Base-by-base conservation (phyloP, 371 early-diverging fungal species). In the Funneliformis caledonium region DNA sequence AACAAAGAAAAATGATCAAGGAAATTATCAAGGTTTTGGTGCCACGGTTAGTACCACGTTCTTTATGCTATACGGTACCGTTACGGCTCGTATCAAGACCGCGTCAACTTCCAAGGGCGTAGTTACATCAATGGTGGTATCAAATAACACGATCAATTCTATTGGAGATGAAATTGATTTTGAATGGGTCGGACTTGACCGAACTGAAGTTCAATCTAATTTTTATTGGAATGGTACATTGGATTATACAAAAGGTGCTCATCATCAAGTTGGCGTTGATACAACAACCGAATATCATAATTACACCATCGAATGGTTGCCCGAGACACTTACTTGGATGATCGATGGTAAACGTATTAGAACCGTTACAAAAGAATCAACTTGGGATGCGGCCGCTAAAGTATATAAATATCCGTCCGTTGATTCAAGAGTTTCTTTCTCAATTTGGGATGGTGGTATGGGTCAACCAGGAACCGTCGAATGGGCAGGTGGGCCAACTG, bases 151-250 rank as follows among this genome's bases (percentile, higher is more conserved):
- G 77, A 84, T 87, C 76, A 77, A 82, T 70, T 61, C 79, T 64
- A 74, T 85, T 69, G 90, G 89, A 11, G 94, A 94, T 80, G 94
- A 94, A 82, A 91, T 93, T 62, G 94, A 93, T 83, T 93, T 87
- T 82, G 94, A 94, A 84, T 91, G 89, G 87, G 89, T 91, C 48
- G 93, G 93, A 31, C 82, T 81, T n/a, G 82, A 88, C 80, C 85
- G 84, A 11, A 82, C 80, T 43, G 85, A 85, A 33, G 91, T 88
- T 22, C 90, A 93, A 83, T 85, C 92, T 82, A 93, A 93, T 88
- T 92, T 87, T 83, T 94, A 92, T 85, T 91, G 86, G 84, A 83
- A 88, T 80, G 90, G 89, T 52, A 78, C 84, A 47, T 86, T 88
- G 22, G 89, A 86, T 80, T 86, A 84, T 64, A 89, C 86, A 50